A percentile compares a stretch with the other conserved stretches of the same genome.
These are phyloP conservation scores for Fulvia fulva DNA, from an alignment of 2,329 filamentous ascomycete genomes.

Conservation along the genomic window DNA sequence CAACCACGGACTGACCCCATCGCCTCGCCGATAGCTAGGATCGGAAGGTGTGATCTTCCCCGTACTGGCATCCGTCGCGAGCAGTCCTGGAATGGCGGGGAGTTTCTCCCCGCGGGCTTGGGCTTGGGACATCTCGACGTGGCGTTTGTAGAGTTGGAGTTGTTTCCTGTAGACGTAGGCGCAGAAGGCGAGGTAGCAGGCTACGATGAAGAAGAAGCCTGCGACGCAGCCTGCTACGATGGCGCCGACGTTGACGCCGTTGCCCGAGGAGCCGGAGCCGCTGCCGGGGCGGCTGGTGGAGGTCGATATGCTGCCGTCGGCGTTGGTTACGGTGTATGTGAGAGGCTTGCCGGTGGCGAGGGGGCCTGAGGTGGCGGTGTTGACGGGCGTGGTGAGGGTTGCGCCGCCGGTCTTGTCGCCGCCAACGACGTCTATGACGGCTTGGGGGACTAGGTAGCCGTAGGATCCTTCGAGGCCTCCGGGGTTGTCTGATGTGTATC, in stretches of 20 bases:
- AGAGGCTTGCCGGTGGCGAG: conserved; percentile 66
- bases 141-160: conserved; percentile 64
- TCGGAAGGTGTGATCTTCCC: conserved; percentile 13
- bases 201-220: conserved; percentile 59
- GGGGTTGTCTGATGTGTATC: conserved; percentile 42
- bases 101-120: conserved; percentile 36
- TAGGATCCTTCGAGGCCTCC: conserved; percentile 56
- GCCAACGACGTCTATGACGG: conserved; percentile 63
- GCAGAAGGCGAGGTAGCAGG: conserved; percentile 66
- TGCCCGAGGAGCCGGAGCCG: conserved; percentile 1
- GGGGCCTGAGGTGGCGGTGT: conserved; percentile 63
- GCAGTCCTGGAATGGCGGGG: conserved; percentile 28
- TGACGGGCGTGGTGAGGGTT: conserved; percentile 61
- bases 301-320: conserved; percentile 38
- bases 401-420: conserved; percentile 64
- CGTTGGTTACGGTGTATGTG: conserved; percentile 63
- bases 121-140: conserved; percentile 60
- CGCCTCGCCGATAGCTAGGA: conserved; percentile 11
- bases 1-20: conserved; percentile 7
- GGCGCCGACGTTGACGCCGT: conserved; percentile 49
- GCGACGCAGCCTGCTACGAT: conserved; percentile 60
- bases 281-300: conserved; percentile 44
- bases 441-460: conserved; percentile 66
- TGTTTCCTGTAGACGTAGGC: conserved; percentile 70
- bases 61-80: conserved; percentile 20